Conservation (phyloP, 805 yeast genomes). For the Ogataea nonfermentans region DNA sequence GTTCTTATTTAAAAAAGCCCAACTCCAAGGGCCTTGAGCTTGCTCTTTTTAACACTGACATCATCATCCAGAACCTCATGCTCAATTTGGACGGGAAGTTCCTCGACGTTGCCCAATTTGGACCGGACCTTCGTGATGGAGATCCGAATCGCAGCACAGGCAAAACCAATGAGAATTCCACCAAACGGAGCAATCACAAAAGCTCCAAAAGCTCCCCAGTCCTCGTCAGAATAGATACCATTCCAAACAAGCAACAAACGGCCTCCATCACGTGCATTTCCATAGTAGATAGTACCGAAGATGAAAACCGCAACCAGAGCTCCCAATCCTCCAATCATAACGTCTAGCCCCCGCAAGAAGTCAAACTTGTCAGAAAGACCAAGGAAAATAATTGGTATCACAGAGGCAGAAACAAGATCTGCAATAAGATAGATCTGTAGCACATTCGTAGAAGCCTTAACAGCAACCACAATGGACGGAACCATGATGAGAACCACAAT, state of each 20-base stretch:
- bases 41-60: constrained; percentile 9
- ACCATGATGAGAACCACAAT: constrained; percentile 74
- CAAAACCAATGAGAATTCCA: constrained; percentile 58
- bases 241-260: constrained; percentile 68
- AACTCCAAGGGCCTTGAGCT: constrained; percentile 11
- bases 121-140: constrained; percentile 32
- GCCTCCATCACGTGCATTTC: constrained; percentile 73
- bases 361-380: constrained; percentile 69
- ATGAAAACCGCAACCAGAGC: constrained; percentile 77
- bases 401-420: constrained; percentile 82
- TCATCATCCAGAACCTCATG: constrained; percentile 14
- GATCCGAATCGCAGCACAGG: constrained; percentile 51
- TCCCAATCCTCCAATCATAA: constrained; percentile 80
- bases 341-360: constrained; percentile 75
- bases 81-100: constrained; percentile 11
- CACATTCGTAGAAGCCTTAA: constrained; percentile 77
- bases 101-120: constrained; percentile 26
- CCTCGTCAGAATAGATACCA: constrained; percentile 72
- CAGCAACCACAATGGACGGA: constrained; percentile 85
- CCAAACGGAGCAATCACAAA: constrained; percentile 89
- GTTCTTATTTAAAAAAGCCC: constrained; percentile 13
- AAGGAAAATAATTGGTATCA: constrained; percentile 78
- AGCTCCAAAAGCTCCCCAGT: constrained; percentile 96
- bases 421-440: constrained; percentile 87
- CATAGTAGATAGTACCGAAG: constrained; percentile 80